Percentiles rank a stretch among this genome's conserved stretches.
These are phyloP conservation scores for Diatrype stigma DNA, from an alignment of 2,329 filamentous ascomycete species.

Conservation along the genomic window DNA sequence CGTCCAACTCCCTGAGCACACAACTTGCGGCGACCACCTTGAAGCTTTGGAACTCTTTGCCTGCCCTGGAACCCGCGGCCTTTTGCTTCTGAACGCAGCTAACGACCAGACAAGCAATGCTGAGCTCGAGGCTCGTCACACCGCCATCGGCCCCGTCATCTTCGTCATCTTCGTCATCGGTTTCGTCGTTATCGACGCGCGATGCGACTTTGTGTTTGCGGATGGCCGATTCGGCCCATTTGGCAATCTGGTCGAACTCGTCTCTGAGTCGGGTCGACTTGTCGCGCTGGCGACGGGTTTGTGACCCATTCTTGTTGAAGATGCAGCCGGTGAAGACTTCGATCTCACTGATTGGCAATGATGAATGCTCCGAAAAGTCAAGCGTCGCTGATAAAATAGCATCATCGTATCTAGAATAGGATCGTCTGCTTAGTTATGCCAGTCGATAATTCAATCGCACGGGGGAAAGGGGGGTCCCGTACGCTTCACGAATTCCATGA, in stretches of 20 bases:
- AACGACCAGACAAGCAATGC: conserved; percentile 25
- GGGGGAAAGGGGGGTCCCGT: conserved; percentile 11
- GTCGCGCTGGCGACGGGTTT: conserved; percentile 48
- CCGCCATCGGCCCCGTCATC: conserved; percentile 2
- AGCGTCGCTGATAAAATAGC: conserved; percentile 36
- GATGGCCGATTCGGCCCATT: conserved; percentile 36
- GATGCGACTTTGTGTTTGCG: conserved; percentile 18
- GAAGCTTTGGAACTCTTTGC: conserved; percentile 23
- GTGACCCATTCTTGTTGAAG: conserved; percentile 45
- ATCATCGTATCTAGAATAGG: conserved; percentile 40
- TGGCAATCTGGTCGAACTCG: conserved; percentile 44
- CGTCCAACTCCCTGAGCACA: conserved; percentile 23
- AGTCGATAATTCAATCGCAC: too few relatives aligned
- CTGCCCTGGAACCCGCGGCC: conserved; percentile 1
- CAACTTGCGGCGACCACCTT: conserved; percentile 27
- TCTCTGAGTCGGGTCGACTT: conserved; percentile 48
- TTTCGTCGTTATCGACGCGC: conserved; percentile 5
- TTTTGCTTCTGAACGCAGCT: conserved; percentile 6
- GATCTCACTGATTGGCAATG: conserved; percentile 40
- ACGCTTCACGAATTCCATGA: conserved; percentile 43
- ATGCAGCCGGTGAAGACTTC: conserved; percentile 55
- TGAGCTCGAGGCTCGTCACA: conserved; percentile 21
- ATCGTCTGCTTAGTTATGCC: not conserved
- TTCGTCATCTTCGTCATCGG: conserved; percentile 5
- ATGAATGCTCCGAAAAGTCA: conserved; percentile 42